phyloP scores from a whole-genome alignment of 2,329 filamentous ascomycete species.

The Calonectria pseudoreteaudii region DNA sequence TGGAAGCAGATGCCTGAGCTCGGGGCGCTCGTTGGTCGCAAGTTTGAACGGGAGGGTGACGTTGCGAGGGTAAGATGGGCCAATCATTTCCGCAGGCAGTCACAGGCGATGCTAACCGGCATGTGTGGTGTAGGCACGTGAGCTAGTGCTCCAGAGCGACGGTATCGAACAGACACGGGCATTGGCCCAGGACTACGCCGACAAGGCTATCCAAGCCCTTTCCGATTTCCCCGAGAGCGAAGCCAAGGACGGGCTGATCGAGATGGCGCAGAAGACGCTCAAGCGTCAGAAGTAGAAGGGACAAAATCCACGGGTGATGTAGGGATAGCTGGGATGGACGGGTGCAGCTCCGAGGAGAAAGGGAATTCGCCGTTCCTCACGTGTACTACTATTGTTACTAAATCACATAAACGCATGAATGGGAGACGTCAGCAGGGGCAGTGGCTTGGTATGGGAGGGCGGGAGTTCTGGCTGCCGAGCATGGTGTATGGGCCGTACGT shows the following conservation, averaged over 20 bases:
- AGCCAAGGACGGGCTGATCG: constrained; percentile 88
- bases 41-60: constrained; percentile 87
- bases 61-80: constrained; percentile 76
- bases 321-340: constrained; percentile 10
- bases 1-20: constrained; percentile 91
- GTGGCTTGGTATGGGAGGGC: not conserved
- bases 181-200: constrained; percentile 89
- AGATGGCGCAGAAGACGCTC: constrained; percentile 95
- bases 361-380: not conserved
- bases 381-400: constrained; percentile 34
- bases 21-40: constrained; percentile 89
- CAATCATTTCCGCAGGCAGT: constrained; percentile 25
- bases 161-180: constrained; percentile 93
- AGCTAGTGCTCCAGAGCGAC: constrained; percentile 84
- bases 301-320: not conserved
- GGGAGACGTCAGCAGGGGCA: constrained; percentile 1
- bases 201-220: constrained; percentile 89
- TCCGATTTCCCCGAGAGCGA: constrained; percentile 90
- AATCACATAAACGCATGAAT: constrained; percentile 9
- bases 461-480: constrained; percentile 10
- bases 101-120: constrained; percentile 37
- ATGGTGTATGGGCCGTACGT: constrained; percentile 20
- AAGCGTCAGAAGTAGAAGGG: constrained; percentile 82
- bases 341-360: not conserved
- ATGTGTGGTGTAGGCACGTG: constrained; percentile 74